Conservation (phyloP, 208 protist species). For the Leishmania tropica region DNA sequence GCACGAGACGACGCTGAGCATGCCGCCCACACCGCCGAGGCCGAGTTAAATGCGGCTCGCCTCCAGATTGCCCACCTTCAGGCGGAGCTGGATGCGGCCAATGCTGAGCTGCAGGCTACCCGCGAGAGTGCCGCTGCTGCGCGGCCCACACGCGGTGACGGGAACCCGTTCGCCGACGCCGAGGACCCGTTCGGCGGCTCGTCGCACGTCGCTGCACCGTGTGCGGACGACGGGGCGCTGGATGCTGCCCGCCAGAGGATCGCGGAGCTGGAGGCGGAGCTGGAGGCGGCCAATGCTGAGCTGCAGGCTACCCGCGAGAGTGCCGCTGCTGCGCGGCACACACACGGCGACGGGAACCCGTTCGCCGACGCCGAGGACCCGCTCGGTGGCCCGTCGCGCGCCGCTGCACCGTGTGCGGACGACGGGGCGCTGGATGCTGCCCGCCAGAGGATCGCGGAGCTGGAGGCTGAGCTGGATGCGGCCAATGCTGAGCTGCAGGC, state of each 20-base stretch:
- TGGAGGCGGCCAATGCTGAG: neutral
- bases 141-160: no score
- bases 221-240: constrained; percentile 3
- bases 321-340: no score
- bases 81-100: neutral
- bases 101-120: constrained; percentile 2
- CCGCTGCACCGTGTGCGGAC: no score
- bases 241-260: constrained; percentile 20
- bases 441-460: no score
- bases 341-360: no score
- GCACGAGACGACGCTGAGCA: neutral
- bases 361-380: no score
- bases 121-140: neutral
- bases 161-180: constrained; percentile 26
- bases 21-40: neutral
- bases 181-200: constrained; percentile 17
- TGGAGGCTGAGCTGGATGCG: no score
- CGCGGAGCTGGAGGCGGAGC: constrained; percentile 24
- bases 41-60: neutral
- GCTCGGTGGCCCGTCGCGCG: no score
- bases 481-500: no score
- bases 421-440: no score
- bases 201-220: neutral
- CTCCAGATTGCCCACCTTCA: neutral
- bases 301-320: constrained; percentile 10